phyloP scores from a whole-genome alignment of 495 filamentous ascomycete species.

The Achaetomiella virescens region DNA sequence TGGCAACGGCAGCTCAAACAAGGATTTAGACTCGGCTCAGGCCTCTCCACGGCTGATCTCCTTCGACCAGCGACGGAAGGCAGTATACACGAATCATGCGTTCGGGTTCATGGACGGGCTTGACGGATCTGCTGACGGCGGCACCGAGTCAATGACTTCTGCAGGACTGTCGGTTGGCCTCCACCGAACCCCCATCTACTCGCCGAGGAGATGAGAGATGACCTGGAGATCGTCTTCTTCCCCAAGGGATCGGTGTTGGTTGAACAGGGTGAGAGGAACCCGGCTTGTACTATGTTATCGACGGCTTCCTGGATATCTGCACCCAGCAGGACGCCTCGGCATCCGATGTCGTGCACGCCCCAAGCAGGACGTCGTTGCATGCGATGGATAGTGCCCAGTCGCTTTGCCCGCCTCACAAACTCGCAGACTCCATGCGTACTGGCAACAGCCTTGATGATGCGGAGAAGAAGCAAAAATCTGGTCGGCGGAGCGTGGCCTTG shows the following conservation, averaged over 20 bases:
- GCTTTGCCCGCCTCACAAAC: constrained; percentile 19
- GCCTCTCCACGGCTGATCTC: constrained; percentile 79
- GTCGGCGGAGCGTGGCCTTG: constrained; percentile 66
- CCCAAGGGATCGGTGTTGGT: constrained; percentile 92
- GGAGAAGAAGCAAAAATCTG: constrained; percentile 18
- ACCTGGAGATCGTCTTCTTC: constrained; percentile 97
- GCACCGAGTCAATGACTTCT: constrained; percentile 77
- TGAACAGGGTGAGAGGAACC: constrained; percentile 92
- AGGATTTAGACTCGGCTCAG: constrained; percentile 66
- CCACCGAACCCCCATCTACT: constrained; percentile 45
- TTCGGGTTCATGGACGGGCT: constrained; percentile 94
- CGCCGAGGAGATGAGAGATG: constrained; percentile 71
- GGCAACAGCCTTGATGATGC: constrained; percentile 15
- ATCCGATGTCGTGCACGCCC: constrained; percentile 31
- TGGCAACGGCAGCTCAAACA: constrained; percentile 49
- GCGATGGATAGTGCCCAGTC: constrained; percentile 32
- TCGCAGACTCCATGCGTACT: constrained; percentile 16
- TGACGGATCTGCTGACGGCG: constrained; percentile 72
- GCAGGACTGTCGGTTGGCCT: constrained; percentile 42
- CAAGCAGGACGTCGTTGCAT: constrained; percentile 28
- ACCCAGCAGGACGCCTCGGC: constrained; percentile 36
- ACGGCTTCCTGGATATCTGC: constrained; percentile 92
- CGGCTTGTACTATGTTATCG: constrained; percentile 94
- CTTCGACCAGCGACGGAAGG: constrained; percentile 76
- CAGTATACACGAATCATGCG: constrained; percentile 73